phyloP scores from a whole-genome alignment of 2,329 filamentous ascomycete species.

The Diaporthe eres region DNA sequence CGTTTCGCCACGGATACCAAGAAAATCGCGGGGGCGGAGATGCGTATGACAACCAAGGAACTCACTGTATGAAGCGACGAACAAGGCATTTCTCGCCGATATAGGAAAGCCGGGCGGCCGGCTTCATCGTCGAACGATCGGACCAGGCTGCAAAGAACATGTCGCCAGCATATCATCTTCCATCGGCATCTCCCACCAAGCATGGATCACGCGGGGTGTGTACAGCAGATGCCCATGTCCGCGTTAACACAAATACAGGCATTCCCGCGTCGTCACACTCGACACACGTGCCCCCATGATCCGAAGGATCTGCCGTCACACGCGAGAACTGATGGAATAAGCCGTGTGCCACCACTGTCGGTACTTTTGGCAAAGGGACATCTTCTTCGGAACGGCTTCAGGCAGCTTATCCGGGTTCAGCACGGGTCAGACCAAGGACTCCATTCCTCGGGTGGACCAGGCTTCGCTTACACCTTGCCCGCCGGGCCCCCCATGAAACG shows the following conservation, averaged over 20 bases:
- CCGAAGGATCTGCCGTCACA: slow-evolving; percentile 24
- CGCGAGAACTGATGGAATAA: slow-evolving; percentile 20
- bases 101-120: not conserved
- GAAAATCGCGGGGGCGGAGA: not conserved
- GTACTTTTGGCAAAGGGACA: not conserved
- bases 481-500: not conserved
- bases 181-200: slow-evolving; percentile 10
- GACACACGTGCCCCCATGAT: slow-evolving; percentile 24
- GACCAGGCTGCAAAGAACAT: slow-evolving; percentile 14
- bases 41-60: not conserved
- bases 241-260: slow-evolving; percentile 5
- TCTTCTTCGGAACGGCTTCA: slow-evolving; percentile 7
- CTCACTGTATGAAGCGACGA: not conserved
- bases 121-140: slow-evolving; percentile 6
- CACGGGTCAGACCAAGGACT: not conserved
- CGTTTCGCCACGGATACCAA: not conserved
- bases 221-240: not conserved
- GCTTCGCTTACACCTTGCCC: slow-evolving; percentile 1
- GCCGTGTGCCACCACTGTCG: not conserved
- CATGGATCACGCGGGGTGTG: slow-evolving; percentile 17
- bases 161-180: slow-evolving; percentile 18
- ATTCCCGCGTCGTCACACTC: slow-evolving; percentile 29
- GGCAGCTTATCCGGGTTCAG: slow-evolving; percentile 6
- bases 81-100: slow-evolving; percentile 21
- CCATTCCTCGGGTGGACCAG: not conserved